phyloP scores from a whole-genome alignment of 1,139 yeast genomes.

The Suhomyces kunorum region DNA sequence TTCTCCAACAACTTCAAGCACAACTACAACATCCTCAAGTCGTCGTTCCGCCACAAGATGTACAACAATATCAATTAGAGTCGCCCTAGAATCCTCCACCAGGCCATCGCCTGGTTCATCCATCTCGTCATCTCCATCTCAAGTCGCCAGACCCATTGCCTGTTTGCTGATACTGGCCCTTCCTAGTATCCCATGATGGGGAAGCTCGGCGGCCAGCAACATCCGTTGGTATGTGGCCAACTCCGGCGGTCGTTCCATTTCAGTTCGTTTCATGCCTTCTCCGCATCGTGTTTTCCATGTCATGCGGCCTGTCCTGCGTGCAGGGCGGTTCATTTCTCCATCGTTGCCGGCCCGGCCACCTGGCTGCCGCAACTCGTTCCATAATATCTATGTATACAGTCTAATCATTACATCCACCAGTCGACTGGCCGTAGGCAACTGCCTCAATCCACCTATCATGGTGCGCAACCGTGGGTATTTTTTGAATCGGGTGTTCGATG shows the following conservation, averaged over 20 bases:
- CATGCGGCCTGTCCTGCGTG: slow-evolving; percentile 5
- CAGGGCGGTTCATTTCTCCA: slow-evolving; percentile 1
- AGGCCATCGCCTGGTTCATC: not conserved
- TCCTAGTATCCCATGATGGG: too few species aligned
- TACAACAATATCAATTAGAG: slow-evolving; percentile 32
- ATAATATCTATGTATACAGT: too few species aligned
- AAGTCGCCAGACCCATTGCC: not conserved
- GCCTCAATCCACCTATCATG: too few species aligned
- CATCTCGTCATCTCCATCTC: not conserved
- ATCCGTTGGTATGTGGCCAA: not conserved
- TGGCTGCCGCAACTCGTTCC: too few species aligned
- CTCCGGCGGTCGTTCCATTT: not conserved
- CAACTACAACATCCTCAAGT: slow-evolving; percentile 27
- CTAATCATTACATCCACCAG: too few species aligned
- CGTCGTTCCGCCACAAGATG: slow-evolving; percentile 33
- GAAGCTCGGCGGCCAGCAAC: not conserved
- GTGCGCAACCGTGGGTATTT: not conserved
- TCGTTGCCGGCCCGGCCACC: not conserved
- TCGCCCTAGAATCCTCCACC: not conserved
- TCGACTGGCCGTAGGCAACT: not conserved
- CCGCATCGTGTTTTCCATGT: not conserved
- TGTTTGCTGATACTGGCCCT: too few species aligned
- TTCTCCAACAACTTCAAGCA: slow-evolving; percentile 22
- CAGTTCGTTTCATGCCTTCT: slow-evolving; percentile 1
- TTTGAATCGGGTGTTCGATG: slow-evolving; percentile 2